Evolutionary conservation across 768 basidiomycete genomes (phyloP).

Genomic region (Amanita polypyramis): DNA sequence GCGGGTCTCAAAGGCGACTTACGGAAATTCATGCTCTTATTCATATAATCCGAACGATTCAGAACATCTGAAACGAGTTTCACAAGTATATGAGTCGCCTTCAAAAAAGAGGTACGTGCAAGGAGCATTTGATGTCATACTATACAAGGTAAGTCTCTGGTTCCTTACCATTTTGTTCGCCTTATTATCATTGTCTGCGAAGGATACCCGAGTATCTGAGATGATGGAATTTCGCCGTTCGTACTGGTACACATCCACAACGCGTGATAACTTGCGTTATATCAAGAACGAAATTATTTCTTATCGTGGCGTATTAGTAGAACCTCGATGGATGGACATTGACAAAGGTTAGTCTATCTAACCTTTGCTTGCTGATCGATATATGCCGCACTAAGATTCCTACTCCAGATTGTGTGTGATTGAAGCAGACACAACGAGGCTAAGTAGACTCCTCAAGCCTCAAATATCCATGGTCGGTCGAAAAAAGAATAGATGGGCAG

Average conservation of each 20-base stretch:
- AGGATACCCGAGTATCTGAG: slow-evolving; percentile 27
- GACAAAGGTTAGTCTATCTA: slow-evolving; percentile 15
- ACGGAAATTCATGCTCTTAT: slow-evolving; percentile 9
- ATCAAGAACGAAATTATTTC: slow-evolving; percentile 13
- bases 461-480: neutral
- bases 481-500: slow-evolving; percentile 1
- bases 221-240: slow-evolving; percentile 16
- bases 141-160: slow-evolving; percentile 14
- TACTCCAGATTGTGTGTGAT: slow-evolving; percentile 10
- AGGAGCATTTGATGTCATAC: slow-evolving; percentile 15
- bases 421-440: slow-evolving; percentile 10
- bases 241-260: slow-evolving; percentile 6
- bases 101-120: slow-evolving; percentile 11
- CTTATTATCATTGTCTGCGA: neutral
- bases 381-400: neutral
- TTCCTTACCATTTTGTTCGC: neutral
- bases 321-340: slow-evolving; percentile 18
- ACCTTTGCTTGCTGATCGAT: slow-evolving; percentile 15
- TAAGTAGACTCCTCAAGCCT: neutral
- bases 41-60: slow-evolving; percentile 9
- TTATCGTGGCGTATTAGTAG: slow-evolving; percentile 13
- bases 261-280: slow-evolving; percentile 3
- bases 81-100: neutral
- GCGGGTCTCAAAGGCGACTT: slow-evolving; percentile 11
- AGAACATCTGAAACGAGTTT: slow-evolving; percentile 9